Conservation (phyloP, 148 eudicot species). For the Simmondsia chinensis region DNA sequence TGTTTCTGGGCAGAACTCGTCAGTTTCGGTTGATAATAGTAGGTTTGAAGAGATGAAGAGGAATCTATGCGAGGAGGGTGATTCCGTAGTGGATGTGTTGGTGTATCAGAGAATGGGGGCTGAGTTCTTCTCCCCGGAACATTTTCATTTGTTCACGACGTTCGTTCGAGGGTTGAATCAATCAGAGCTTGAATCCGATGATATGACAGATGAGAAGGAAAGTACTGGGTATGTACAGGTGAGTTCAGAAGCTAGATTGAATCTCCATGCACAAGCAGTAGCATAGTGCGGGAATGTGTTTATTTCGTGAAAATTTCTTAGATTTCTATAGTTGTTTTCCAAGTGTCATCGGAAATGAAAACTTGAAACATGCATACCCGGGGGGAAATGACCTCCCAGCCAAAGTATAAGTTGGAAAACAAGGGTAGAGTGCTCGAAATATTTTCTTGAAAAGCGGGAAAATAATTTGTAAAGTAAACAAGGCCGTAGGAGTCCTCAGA, state of each 20-base stretch:
- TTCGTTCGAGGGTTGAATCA: conserved; percentile 55
- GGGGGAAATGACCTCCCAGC: too few relatives aligned
- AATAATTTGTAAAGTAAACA: too few relatives aligned
- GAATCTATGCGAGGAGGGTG: conserved; percentile 31
- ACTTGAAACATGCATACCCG: too few relatives aligned
- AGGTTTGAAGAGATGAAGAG: conserved; percentile 49
- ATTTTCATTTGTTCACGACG: conserved; percentile 53
- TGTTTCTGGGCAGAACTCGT: conserved; percentile 56
- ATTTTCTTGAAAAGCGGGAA: too few relatives aligned
- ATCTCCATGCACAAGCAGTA: conserved; percentile 34
- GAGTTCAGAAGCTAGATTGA: conserved; percentile 8
- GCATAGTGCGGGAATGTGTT: too few relatives aligned
- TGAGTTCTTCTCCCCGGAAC: conserved; percentile 74
- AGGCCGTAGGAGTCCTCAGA: too few relatives aligned
- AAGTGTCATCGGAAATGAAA: too few relatives aligned
- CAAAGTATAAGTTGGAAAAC: too few relatives aligned
- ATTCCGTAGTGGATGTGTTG: conserved; percentile 41
- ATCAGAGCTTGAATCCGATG: conserved; percentile 37
- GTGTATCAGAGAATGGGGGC: conserved; percentile 92
- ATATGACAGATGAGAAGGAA: conserved; percentile 26
- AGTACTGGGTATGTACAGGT: conserved; percentile 6
- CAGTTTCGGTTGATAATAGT: conserved; percentile 20
- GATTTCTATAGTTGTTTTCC: too few relatives aligned
- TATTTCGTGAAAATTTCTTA: too few relatives aligned
- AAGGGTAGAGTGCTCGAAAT: too few relatives aligned